phyloP scores from a whole-genome alignment of 768 basidiomycete species.

The Mrakia blollopis region DNA sequence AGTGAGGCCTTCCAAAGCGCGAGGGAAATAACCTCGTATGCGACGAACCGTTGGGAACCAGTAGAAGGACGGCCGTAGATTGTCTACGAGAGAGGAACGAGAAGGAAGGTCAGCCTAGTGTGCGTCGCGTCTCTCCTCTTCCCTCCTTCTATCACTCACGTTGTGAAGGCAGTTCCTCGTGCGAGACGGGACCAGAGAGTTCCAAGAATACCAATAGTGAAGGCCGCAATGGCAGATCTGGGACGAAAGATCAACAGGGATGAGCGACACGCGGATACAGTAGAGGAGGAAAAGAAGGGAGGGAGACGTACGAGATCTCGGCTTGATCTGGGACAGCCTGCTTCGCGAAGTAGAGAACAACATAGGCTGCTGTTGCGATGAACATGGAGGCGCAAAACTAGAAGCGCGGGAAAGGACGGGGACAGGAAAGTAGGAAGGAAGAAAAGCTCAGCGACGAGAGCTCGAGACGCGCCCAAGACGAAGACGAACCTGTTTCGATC shows the following conservation, averaged over 20 bases:
- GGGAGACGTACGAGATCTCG: slow-evolving; percentile 10
- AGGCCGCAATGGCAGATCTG: slow-evolving; percentile 18
- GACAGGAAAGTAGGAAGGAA: background rate
- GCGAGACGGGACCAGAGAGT: slow-evolving; percentile 27
- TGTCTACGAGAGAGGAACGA: background rate
- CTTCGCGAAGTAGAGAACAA: slow-evolving; percentile 19
- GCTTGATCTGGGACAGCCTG: slow-evolving; percentile 9
- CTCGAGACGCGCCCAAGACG: background rate
- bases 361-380: slow-evolving; percentile 6
- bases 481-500: slow-evolving; percentile 13
- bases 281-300: background rate
- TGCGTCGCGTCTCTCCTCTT: no score
- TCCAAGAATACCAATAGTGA: slow-evolving; percentile 17
- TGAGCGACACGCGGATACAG: background rate
- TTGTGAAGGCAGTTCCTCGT: slow-evolving; percentile 31
- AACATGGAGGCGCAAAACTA: background rate
- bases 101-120: background rate
- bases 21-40: no score
- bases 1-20: no score
- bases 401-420: background rate
- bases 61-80: slow-evolving; percentile 25
- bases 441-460: background rate
- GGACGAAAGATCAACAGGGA: background rate
- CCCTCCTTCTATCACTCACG: background rate
- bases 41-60: slow-evolving; percentile 22